Evolutionary conservation across 495 filamentous ascomycete genomes (phyloP), one percentile per base, ranked within the genome.

Genomic region (Tuber indicum): DNA sequence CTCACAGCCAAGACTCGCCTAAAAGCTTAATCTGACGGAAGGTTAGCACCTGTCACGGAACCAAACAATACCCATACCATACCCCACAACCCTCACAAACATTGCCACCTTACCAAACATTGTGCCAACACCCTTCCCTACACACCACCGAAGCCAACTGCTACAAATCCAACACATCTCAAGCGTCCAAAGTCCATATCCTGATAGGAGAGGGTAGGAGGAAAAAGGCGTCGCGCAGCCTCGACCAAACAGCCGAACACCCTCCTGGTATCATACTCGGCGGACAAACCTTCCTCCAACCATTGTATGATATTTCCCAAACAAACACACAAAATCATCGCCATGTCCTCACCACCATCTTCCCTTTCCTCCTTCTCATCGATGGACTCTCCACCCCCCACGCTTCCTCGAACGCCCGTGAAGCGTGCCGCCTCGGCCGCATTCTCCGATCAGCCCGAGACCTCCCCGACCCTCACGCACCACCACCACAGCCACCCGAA

Each of bases 401-500:
- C 70, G 16, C 52, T 62, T 39, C 81, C 74, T 0, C 76, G 70
- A 36, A 81, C 82, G 19, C 73, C 82, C 1, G 69, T 43, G 16
- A 83, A 83, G 74, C 82, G 82, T 44, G 79, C 76, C 39, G 77
- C 75, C 36, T 83, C 82, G 26, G 46, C 78, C 69, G 75, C 77
- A 19, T 83, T 78, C 72, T 79, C 82, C 1, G 80, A 81, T 36
- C 80, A 81, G 39, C 75, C 79, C 0, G 58, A 66, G 26, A 79
- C 76, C 74, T 79, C 82, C 26, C 82, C 78, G 0, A 73, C 75
- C 16, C 79, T 75, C 75, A 70, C 78, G 9, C 78, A 83, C 71
- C 77, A 77, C 71, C 77, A 77, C 58, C 76, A 80, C 66, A 52
- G 79, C 70, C 84, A 84, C 75, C 84, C 84, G 72, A 87, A 86